phyloP scores from a whole-genome alignment of 148 eudicot species.

The Fagopyrum homotropicum region DNA sequence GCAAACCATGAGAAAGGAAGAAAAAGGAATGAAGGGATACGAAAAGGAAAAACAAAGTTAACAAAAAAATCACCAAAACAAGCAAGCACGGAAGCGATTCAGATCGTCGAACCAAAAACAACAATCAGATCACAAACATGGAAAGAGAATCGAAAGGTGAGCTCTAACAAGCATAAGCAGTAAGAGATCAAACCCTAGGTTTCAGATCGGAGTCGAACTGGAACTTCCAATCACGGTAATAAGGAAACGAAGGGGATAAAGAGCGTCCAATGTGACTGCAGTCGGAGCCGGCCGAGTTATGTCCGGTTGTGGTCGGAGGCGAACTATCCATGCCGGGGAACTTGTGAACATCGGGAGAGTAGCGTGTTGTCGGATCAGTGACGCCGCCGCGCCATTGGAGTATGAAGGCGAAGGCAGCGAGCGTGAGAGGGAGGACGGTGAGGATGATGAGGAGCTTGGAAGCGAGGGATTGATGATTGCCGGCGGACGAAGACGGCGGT shows the following conservation, averaged over 20 bases:
- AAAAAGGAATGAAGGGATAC: not conserved
- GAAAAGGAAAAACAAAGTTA: not conserved
- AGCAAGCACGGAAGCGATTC: not conserved
- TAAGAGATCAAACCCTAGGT: slow-evolving; percentile 50
- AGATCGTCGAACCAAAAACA: not conserved
- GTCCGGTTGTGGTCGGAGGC: slow-evolving; percentile 38
- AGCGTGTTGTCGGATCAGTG: slow-evolving; percentile 63
- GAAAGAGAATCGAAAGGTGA: not conserved
- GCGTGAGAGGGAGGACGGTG: slow-evolving; percentile 66
- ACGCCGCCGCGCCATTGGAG: slow-evolving; percentile 95
- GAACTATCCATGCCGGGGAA: slow-evolving; percentile 78
- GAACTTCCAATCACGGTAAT: slow-evolving; percentile 68
- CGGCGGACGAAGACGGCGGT: slow-evolving; percentile 10
- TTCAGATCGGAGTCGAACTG: slow-evolving; percentile 58
- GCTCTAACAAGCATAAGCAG: not conserved
- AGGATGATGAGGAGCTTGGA: slow-evolving; percentile 64
- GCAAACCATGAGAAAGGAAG: not conserved
- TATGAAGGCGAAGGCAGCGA: slow-evolving; percentile 73
- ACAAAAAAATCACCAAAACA: not conserved
- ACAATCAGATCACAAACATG: slow-evolving; percentile 14
- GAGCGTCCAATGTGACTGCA: slow-evolving; percentile 39
- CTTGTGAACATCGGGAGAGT: slow-evolving; percentile 56
- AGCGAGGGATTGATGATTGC: slow-evolving; percentile 33
- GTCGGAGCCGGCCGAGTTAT: slow-evolving; percentile 31
- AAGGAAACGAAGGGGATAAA: slow-evolving; percentile 51